Percentiles rank a stretch among this genome's conserved stretches.
These are phyloP conservation scores for Durusdinium trenchii DNA, from an alignment of 73 alveolate species.

Conservation along the genomic window DNA sequence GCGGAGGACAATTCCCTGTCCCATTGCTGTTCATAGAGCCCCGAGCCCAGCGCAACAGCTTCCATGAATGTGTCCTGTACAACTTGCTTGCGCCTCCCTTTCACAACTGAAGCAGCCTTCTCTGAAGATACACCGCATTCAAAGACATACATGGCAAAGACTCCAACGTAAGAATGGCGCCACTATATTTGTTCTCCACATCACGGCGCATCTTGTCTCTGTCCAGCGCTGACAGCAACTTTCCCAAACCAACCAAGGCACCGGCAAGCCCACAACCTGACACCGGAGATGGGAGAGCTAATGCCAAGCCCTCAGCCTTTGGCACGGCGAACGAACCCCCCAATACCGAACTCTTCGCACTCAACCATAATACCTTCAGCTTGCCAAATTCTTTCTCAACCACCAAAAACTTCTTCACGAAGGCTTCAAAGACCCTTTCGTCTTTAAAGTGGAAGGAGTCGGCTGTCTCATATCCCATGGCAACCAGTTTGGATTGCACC, in stretches of 20 bases:
- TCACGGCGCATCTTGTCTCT: neutral
- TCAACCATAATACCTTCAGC: neutral
- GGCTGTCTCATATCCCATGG: neutral
- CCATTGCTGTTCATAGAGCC: conserved; percentile 2
- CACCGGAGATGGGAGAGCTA: neutral
- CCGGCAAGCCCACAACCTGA: neutral
- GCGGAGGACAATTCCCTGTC: conserved; percentile 38
- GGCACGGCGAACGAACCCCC: neutral
- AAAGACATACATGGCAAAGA: neutral
- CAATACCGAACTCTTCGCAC: neutral
- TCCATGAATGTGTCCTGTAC: neutral
- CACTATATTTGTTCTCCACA: neutral
- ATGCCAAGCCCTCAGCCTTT: neutral
- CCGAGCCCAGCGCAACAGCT: neutral
- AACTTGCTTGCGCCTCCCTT: neutral
- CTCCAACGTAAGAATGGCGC: neutral
- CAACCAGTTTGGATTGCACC: neutral
- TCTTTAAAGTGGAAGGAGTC: neutral
- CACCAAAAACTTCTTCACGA: neutral
- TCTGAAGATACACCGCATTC: neutral
- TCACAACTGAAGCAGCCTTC: neutral
- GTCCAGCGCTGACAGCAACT: neutral
- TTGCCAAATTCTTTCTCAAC: neutral
- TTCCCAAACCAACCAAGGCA: neutral
- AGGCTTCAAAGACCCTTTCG: neutral